These are phyloP conservation scores for Metschnikowia similis DNA, from an alignment of 805 yeast genomes.

Conservation along the genomic window DNA sequence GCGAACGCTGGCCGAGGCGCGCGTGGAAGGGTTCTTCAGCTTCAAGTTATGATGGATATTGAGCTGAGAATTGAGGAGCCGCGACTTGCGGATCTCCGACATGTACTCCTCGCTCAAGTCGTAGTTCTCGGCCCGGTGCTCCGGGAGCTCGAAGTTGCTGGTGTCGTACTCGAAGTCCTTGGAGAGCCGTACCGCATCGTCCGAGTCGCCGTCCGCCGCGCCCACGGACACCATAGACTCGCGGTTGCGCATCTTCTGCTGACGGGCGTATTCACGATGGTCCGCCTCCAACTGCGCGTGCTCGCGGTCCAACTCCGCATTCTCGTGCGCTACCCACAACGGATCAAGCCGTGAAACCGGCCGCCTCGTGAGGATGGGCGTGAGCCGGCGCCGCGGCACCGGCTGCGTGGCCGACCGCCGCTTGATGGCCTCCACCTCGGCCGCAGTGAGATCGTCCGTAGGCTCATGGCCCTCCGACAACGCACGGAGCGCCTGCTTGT, in stretches of 20 bases:
- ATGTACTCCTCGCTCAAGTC: conserved; percentile 42
- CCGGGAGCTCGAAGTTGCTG: conserved; percentile 30
- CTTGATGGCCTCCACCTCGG: conserved; percentile 43
- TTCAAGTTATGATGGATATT: conserved; percentile 17
- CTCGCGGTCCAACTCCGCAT: conserved; percentile 41
- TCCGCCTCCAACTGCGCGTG: conserved; percentile 40
- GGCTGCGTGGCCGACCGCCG: conserved; percentile 47
- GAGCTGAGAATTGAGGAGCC: conserved; percentile 41
- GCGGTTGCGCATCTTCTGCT: conserved; percentile 19
- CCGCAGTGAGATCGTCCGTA: conserved; percentile 37
- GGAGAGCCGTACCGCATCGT: conserved; percentile 15
- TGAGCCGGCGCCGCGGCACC: conserved; percentile 25
- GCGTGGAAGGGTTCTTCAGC: neutral
- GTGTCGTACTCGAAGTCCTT: conserved; percentile 14
- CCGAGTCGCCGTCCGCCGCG: conserved; percentile 23
- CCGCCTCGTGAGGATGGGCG: conserved; percentile 44
- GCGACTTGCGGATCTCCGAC: conserved; percentile 41
- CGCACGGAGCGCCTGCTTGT: conserved; percentile 25
- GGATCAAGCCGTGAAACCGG: conserved; percentile 59
- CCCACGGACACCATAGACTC: conserved; percentile 35
- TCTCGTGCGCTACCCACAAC: conserved; percentile 49
- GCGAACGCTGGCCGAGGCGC: too few species aligned
- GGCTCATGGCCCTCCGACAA: conserved; percentile 29
- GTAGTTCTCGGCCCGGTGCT: conserved; percentile 30
- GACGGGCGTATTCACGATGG: conserved; percentile 19